phyloP scores from a whole-genome alignment of 208 protist species.

The Angomonas deanei region DNA sequence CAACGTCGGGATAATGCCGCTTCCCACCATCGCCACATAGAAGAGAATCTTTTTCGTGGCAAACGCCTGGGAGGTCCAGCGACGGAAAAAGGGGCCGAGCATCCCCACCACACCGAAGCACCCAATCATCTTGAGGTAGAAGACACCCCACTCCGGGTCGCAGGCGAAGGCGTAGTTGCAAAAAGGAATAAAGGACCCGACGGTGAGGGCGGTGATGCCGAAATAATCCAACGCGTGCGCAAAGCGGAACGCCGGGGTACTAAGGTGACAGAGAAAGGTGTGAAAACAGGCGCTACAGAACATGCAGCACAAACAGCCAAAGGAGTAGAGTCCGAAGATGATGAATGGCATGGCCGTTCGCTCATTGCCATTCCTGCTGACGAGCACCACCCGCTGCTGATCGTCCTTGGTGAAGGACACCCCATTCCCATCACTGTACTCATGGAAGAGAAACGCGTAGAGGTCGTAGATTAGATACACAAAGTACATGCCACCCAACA shows the following conservation, averaged over 20 bases:
- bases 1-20: conserved; percentile 53
- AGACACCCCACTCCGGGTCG: conserved; percentile 50
- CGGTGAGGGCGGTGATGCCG: conserved; percentile 78
- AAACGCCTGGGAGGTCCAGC: conserved; percentile 63
- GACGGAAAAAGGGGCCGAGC: conserved; percentile 68
- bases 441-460: conserved; percentile 25
- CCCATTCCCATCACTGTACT: conserved; percentile 12
- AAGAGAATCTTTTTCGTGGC: conserved; percentile 52
- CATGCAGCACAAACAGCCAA: conserved; percentile 71
- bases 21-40: conserved; percentile 72
- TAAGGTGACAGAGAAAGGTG: conserved; percentile 64
- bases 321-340: conserved; percentile 69
- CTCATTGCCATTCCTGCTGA: background rate
- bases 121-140: conserved; percentile 69
- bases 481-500: conserved; percentile 33
- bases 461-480: conserved; percentile 19
- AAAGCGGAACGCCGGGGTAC: conserved; percentile 37
- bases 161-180: conserved; percentile 77
- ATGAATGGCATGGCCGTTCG: conserved; percentile 23
- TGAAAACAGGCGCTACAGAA: conserved; percentile 70
- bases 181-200: conserved; percentile 79
- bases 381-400: background rate
- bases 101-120: conserved; percentile 65
- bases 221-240: conserved; percentile 80
- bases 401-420: conserved; percentile 1